Percentiles rank a stretch among this genome's conserved stretches.
phyloP scores from a whole-genome alignment of 352 stramenopile species.

The Phytophthora melonis region DNA sequence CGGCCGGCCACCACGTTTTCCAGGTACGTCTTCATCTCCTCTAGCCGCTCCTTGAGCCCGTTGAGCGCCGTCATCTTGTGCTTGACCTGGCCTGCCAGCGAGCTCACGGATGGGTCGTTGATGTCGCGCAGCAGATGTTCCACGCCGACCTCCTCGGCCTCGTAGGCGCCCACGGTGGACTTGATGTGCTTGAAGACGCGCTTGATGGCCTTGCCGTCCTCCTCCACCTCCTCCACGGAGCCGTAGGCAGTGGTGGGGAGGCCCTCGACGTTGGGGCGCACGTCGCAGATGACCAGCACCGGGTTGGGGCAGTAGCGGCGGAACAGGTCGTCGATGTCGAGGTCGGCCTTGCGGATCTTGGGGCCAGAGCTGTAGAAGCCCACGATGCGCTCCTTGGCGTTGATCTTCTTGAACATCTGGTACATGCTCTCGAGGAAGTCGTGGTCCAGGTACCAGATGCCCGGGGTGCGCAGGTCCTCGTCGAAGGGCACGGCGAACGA shows the following conservation, averaged over 20 bases:
- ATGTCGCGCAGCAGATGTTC: constrained; percentile 99
- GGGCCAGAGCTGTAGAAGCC: constrained; percentile 99
- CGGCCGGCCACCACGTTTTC: constrained; percentile 91
- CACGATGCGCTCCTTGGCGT: constrained; percentile 97
- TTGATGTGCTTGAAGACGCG: constrained; percentile 99
- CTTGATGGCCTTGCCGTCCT: constrained; percentile 96
- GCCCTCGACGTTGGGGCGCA: constrained; percentile 94
- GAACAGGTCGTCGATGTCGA: constrained; percentile 97
- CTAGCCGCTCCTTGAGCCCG: constrained; percentile 94
- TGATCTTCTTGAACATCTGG: constrained; percentile 96
- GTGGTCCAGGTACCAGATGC: constrained; percentile 99
- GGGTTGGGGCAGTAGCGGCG: constrained; percentile 94
- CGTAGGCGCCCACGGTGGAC: constrained; percentile 95
- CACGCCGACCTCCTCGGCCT: constrained; percentile 97
- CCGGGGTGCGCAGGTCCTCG: constrained; percentile 97
- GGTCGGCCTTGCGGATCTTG: constrained; percentile 95
- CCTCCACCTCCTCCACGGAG: constrained; percentile 97
- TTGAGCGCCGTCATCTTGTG: constrained; percentile 97
- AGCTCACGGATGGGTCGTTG: constrained; percentile 99
- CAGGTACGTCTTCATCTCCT: constrained; percentile 99
- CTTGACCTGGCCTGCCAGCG: constrained; percentile 98
- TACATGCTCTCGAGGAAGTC: constrained; percentile 99
- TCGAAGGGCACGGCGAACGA: constrained; percentile 98
- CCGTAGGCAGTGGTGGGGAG: constrained; percentile 98
- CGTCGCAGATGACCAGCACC: constrained; percentile 99